Percentiles rank a stretch among this genome's conserved stretches.
These are phyloP conservation scores for Gossypium stocksii DNA, from an alignment of 345 rosid species.

Conservation along the genomic window DNA sequence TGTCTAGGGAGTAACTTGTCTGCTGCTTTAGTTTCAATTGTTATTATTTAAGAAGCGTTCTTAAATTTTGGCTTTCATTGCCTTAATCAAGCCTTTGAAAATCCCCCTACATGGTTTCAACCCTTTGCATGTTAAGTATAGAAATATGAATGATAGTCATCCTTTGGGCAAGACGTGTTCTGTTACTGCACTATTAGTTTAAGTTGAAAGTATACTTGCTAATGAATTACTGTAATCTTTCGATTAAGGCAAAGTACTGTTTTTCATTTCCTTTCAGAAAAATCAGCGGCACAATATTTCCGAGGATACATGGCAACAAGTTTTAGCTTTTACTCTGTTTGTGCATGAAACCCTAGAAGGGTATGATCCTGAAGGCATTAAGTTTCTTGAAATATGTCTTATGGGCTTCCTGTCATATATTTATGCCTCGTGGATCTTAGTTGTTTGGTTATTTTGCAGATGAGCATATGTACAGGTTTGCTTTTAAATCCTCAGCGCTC, in stretches of 20 bases:
- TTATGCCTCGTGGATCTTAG: neutral
- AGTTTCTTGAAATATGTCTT: conserved; percentile 11
- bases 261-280: conserved; percentile 39
- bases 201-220: neutral
- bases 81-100: neutral
- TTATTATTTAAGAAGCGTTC: neutral
- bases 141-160: neutral
- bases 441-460: conserved; percentile 41
- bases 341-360: conserved; percentile 90
- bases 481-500: neutral
- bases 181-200: neutral
- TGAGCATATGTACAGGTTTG: conserved; percentile 97
- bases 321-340: conserved; percentile 84
- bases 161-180: neutral
- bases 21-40: neutral
- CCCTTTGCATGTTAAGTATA: neutral
- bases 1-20: neutral
- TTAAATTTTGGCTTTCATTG: neutral
- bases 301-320: conserved; percentile 99
- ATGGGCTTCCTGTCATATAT: conserved; percentile 9
- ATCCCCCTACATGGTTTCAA: neutral
- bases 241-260: conserved; percentile 5
- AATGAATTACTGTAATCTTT: neutral
- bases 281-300: conserved; percentile 83
- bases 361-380: conserved; percentile 88